Evolutionary conservation across 2,329 filamentous ascomycete species (phyloP), one percentile per base, ranked within the genome.

Genomic region (Arthrinium phaeospermum): DNA sequence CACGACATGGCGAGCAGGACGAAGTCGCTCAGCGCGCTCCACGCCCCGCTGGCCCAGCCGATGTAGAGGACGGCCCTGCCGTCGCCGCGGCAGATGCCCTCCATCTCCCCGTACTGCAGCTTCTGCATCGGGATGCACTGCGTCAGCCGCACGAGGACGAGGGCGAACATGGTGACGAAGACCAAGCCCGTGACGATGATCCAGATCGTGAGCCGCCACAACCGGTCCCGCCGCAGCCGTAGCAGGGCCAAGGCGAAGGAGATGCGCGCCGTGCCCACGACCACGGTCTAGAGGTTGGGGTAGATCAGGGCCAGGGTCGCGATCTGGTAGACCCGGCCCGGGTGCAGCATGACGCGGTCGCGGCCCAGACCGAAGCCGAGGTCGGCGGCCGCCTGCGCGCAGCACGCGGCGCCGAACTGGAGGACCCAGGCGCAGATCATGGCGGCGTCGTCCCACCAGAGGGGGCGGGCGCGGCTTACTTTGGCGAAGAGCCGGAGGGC

Each of bases 1-100:
- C 72, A 73, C 13, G 72, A 64, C 19, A 73, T 45, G 6, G 67
- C n/a, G 4, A 67, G 53, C 5, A 73, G 45, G n/a, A 67, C 70
- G 34, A 73, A 73, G n/a, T 73, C 72, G 14, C 70, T 71, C 13
- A 69, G 57, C 41, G 72, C 72, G 41, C 64, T 71, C 72, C 72
- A 73, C 7, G 45, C 61, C 10, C 68, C 71, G 49, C 71, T 72
- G 7, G 69, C 71, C 53, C 61, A 72, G 44, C 71, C 71, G 37
- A 72, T 34, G 27, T 72, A 72, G n/a, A 72, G 51, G 34, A 67
- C 41, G 34, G 41, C 19, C 34, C 4, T 41, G 1, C 34, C 34
- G 12, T 45, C 41, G 22, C 34, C 34, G 19, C 34, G 34, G 10
- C 61, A 67, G 19, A 24, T 27, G 2, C 61, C 61, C 34, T 41